Evolutionary conservation across 2,329 filamentous ascomycete genomes (phyloP), one percentile per base, ranked within the genome.

Genomic region (Fusarium irregulare): DNA sequence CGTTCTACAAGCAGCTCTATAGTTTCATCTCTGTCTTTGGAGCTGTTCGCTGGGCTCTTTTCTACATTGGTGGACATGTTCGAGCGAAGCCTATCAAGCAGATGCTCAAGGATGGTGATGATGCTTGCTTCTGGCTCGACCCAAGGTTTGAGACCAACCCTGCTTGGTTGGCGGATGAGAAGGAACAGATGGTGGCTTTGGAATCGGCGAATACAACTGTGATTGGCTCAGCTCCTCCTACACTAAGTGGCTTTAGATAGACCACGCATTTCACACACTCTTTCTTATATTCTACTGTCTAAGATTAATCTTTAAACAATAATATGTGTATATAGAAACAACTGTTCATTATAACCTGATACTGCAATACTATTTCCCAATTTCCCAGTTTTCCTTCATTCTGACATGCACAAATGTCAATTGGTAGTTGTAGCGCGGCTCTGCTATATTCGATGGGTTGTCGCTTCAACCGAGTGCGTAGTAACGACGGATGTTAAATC

Each of bases 51-150:
- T 61, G 58, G 58, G 58, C 54, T 4, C 28, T 61, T 16, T 61
- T 60, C 10, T 61, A 50, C 12, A 60, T 60, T 0, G 54, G 45
- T 1, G 45, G 55, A 4, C 58, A 60, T 32, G 44, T 59, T 3
- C 40, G 55, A 9, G 44, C 44, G 3, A 61, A 61, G 4, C 55
- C 54, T 8, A 61, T 61, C 14, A 18, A 28, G 4, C 41, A n/a
- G 4, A 61, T 61, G 58, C 44, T 61, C 6, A 23, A 61, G 4
- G 54, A 61, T 48, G 58, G 54, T 6, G 58, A 61, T 4, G 58
- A 59, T 11, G 58, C 54, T 30, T 61, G 58, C 4, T 59, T 61
- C 2, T 61, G 58, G 58, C 21, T 61, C 0, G 54, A 59, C 6
- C 37, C 54, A 0, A 59, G 54, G 9, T 61, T 61, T 13, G 54